A percentile compares a stretch with the other conserved stretches of the same genome.
phyloP scores from a whole-genome alignment of 164 flowering plant genomes.

The Vitis amurensis region DNA sequence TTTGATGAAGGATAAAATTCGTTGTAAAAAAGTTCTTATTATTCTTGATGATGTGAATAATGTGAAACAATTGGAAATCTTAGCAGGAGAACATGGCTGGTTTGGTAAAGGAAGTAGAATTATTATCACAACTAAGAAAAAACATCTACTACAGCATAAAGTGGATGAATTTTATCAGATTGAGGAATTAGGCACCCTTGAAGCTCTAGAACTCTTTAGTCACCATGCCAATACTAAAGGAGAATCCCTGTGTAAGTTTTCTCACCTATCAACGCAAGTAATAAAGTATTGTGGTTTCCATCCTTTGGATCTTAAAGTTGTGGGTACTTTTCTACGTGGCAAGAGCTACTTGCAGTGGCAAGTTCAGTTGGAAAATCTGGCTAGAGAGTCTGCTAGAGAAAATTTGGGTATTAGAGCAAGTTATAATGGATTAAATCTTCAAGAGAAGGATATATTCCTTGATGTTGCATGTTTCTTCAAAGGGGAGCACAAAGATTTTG shows the following conservation, averaged over 20 bases:
- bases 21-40: neutral
- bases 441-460: neutral
- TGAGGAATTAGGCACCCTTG: neutral
- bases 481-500: neutral
- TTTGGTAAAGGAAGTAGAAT: neutral
- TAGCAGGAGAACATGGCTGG: neutral
- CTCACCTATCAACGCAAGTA: neutral
- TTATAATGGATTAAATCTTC: neutral
- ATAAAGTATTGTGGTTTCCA: neutral
- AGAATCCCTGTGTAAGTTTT: neutral
- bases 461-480: neutral
- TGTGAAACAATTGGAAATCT: neutral
- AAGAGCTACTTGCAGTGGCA: neutral
- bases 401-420: neutral
- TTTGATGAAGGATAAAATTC: too few species aligned
- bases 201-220: neutral
- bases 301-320: neutral
- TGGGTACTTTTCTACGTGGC: neutral
- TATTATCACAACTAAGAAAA: neutral
- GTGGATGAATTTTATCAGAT: neutral
- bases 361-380: constrained; percentile 9
- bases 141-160: accelerated
- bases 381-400: neutral
- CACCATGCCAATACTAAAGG: neutral
- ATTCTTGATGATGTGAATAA: neutral